A percentile compares a stretch with the other conserved stretches of the same genome.
These are phyloP conservation scores for Penicillium verrucosum DNA, from an alignment of 2,329 filamentous ascomycete species.

Conservation along the genomic window DNA sequence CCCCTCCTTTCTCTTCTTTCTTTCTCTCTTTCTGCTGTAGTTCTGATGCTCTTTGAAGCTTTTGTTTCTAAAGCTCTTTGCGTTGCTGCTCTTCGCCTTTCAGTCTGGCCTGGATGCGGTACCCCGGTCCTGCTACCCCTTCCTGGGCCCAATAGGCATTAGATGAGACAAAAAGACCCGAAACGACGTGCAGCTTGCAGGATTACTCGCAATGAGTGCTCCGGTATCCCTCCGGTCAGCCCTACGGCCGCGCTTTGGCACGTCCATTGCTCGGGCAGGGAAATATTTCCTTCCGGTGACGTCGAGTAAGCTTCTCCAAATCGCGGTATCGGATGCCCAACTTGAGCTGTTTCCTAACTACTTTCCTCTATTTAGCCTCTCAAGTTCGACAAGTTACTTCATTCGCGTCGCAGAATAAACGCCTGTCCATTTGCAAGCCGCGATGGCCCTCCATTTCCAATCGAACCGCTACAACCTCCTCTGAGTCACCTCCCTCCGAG, in stretches of 20 bases:
- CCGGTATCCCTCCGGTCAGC: constrained; percentile 26
- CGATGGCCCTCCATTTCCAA: constrained; percentile 17
- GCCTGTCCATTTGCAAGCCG: constrained; percentile 1
- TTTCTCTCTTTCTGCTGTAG: neutral
- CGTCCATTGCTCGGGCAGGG: constrained; percentile 21
- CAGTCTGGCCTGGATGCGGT: constrained; percentile 3
- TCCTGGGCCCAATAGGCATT: neutral
- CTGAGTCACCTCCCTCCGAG: constrained; percentile 19
- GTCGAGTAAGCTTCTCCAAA: constrained; percentile 22
- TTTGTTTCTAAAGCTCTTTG: neutral
- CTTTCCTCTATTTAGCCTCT: constrained; percentile 12
- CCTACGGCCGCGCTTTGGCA: constrained; percentile 27
- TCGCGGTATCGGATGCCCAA: neutral
- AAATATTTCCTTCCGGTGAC: constrained; percentile 18
- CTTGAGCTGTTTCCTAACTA: neutral
- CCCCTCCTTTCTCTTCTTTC: constrained; percentile 4
- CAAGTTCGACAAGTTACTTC: constrained; percentile 15
- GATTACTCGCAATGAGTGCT: constrained; percentile 24
- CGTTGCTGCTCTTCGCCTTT: neutral
- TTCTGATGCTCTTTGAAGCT: neutral
- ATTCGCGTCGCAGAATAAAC: constrained; percentile 9
- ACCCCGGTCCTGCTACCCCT: neutral
- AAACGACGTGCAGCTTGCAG: neutral
- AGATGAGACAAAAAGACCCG: constrained; percentile 5
- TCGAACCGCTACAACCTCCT: constrained; percentile 22